Percentiles rank a stretch among this genome's conserved stretches.
phyloP scores from a whole-genome alignment of 2,329 filamentous ascomycete genomes.

The Beauveria sp. region DNA sequence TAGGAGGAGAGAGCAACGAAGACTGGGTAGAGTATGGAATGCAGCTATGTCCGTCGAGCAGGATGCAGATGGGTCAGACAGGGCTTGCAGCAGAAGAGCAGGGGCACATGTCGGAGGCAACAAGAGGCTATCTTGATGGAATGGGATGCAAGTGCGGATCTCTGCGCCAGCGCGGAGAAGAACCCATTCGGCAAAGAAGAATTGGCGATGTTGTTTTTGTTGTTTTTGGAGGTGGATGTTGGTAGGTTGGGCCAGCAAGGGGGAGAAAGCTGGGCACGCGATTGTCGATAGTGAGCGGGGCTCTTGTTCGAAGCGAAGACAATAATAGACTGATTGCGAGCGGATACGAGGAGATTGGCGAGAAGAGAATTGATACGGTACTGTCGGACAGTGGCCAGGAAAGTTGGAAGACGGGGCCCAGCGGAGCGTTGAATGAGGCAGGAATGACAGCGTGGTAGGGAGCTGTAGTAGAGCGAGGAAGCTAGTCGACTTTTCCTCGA shows the following conservation, averaged over 20 bases:
- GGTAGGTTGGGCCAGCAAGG: background rate
- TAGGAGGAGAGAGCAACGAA: background rate
- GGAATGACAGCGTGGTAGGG: background rate
- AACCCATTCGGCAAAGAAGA: background rate
- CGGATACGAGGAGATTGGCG: background rate
- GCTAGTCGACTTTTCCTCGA: background rate
- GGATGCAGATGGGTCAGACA: slow-evolving; percentile 3
- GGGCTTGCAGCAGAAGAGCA: background rate
- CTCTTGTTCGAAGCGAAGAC: background rate
- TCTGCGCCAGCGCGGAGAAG: slow-evolving; percentile 8
- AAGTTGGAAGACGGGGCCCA: background rate
- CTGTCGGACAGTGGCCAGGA: background rate
- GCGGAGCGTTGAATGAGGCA: background rate
- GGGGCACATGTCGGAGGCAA: slow-evolving; percentile 1
- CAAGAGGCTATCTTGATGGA: background rate
- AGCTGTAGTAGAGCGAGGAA: background rate
- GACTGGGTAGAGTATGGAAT: slow-evolving; percentile 1
- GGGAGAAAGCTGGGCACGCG: background rate
- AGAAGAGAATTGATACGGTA: background rate
- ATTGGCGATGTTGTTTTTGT: background rate
- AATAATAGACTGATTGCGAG: background rate
- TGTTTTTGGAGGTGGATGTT: background rate
- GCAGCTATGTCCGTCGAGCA: background rate
- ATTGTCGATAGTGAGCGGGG: background rate
- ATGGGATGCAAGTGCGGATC: background rate